A percentile compares a stretch with the other conserved stretches of the same genome.
Conservation (phyloP, 805 yeast genomes). For the Saturnispora mendoncae region DNA sequence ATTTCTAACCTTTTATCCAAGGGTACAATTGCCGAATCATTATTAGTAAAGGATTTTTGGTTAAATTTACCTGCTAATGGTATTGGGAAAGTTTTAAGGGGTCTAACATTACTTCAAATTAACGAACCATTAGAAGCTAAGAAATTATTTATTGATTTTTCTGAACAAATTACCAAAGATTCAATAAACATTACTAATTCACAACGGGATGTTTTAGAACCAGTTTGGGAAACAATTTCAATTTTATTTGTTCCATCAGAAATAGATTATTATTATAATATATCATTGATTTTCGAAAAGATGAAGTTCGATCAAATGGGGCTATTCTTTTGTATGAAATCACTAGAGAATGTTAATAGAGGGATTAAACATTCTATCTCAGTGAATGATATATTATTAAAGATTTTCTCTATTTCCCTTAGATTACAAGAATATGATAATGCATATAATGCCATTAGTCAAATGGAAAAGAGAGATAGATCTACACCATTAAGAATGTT, state of each 20-base stretch:
- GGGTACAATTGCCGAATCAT: conserved; percentile 1
- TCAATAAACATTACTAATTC: conserved; percentile 13
- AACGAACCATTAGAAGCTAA: conserved; percentile 23
- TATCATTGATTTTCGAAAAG: conserved; percentile 31
- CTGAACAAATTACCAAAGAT: conserved; percentile 24
- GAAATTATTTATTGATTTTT: conserved; percentile 23
- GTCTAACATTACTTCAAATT: conserved; percentile 20
- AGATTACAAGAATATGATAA: conserved; percentile 25
- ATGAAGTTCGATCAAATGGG: conserved; percentile 27
- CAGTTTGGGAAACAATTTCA: conserved; percentile 11
- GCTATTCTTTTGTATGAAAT: conserved; percentile 26
- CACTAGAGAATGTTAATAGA: conserved; percentile 16
- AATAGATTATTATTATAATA: conserved; percentile 31
- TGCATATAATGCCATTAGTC: conserved; percentile 23
- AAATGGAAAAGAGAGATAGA: conserved; percentile 21
- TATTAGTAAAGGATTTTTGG: conserved; percentile 14
- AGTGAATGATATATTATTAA: conserved; percentile 18
- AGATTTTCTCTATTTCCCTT: conserved; percentile 26
- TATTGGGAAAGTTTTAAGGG: conserved; percentile 21
- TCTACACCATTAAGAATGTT: conserved; percentile 26
- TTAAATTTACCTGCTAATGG: conserved; percentile 17
- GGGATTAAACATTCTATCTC: conserved; percentile 7
- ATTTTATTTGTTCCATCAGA: conserved; percentile 26
- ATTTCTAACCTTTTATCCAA: conserved; percentile 19
- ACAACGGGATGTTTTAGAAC: conserved; percentile 12